phyloP scores from a whole-genome alignment of 768 basidiomycete genomes.

The Clavaria fumosa region DNA sequence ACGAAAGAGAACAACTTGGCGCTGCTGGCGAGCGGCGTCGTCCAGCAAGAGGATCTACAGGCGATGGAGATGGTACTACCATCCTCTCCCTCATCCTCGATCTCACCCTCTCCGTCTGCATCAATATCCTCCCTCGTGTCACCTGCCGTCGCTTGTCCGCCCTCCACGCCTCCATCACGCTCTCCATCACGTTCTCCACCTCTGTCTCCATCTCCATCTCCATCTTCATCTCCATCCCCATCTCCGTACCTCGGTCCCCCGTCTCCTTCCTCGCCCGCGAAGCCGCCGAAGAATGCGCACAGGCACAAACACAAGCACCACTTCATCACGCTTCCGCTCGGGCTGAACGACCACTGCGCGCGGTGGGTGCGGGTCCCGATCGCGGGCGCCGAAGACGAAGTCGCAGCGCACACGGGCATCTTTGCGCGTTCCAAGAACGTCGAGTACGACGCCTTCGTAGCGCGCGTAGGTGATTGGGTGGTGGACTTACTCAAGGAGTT shows the following conservation, averaged over 20 bases:
- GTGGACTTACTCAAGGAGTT: conserved; percentile 26
- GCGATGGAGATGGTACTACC: conserved; percentile 15
- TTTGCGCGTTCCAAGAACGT: conserved; percentile 35
- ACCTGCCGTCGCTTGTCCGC: not conserved
- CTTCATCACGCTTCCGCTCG: conserved; percentile 37
- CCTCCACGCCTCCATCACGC: conserved; percentile 9
- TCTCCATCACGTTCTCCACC: conserved; percentile 10
- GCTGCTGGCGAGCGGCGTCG: conserved; percentile 3
- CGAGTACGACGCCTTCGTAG: conserved; percentile 34
- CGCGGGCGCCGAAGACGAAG: conserved; percentile 36
- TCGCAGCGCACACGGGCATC: conserved; percentile 38
- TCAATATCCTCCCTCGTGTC: not conserved
- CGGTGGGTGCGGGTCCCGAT: conserved; percentile 42
- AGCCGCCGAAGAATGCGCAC: conserved; percentile 11
- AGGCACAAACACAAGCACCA: conserved; percentile 22
- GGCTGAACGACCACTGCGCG: too few relatives aligned
- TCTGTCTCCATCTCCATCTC: conserved; percentile 10
- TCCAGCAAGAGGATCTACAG: conserved; percentile 7
- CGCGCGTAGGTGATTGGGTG: conserved; percentile 27
- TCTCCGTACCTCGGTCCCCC: conserved; percentile 11
- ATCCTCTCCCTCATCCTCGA: not conserved
- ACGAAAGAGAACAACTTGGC: conserved; percentile 15
- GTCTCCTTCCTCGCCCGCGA: conserved; percentile 12
- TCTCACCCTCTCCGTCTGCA: not conserved
- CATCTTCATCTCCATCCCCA: conserved; percentile 10